A percentile compares a stretch with the other conserved stretches of the same genome.
phyloP scores from a whole-genome alignment of 768 basidiomycete genomes.

The Tricholoma sp. region DNA sequence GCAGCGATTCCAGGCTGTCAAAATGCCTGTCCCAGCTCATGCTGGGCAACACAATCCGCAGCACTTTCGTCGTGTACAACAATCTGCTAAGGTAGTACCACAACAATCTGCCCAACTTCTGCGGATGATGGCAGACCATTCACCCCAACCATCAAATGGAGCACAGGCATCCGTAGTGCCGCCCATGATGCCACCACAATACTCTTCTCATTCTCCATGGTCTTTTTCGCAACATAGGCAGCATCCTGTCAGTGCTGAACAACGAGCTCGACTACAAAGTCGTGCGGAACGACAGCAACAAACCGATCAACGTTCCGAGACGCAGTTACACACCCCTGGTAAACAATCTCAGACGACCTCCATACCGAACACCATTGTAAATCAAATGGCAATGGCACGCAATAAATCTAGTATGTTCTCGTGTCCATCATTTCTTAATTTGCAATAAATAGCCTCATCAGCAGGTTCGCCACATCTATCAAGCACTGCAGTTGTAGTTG shows the following conservation, averaged over 20 bases:
- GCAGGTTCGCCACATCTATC: not conserved
- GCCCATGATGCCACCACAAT: not conserved
- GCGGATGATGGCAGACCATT: not conserved
- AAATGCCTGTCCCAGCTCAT: not conserved
- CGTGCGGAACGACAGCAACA: not conserved
- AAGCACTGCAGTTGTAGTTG: not conserved
- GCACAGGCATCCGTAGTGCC: not conserved
- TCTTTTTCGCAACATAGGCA: not conserved
- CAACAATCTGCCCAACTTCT: not conserved
- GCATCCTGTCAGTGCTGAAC: not conserved
- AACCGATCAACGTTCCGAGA: not conserved
- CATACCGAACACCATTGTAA: not conserved
- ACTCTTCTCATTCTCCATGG: not conserved
- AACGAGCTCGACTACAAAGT: not conserved
- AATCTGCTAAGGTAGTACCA: too few species aligned
- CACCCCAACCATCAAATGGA: not conserved
- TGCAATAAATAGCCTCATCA: not conserved
- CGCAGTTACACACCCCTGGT: not conserved
- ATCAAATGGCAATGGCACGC: not conserved
- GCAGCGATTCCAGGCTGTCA: not conserved
- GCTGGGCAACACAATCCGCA: not conserved
- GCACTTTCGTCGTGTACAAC: not conserved
- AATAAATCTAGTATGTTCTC: not conserved
- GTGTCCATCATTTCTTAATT: not conserved
- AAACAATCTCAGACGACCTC: not conserved